Base-by-base conservation (phyloP, 805 yeast species). In the Lachancea meyersii region DNA sequence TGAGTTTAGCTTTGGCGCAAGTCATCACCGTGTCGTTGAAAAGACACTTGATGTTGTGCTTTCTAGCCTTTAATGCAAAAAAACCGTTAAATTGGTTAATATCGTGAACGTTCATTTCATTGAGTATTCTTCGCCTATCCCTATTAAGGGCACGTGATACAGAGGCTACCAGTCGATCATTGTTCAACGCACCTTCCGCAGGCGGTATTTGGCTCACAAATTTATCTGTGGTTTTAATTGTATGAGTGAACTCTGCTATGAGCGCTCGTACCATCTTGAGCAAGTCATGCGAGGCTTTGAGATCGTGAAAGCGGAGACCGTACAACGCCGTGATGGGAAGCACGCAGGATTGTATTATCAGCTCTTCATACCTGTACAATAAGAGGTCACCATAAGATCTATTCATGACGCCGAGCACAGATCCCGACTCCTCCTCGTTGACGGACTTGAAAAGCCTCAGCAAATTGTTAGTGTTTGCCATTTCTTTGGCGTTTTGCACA, bases 81-180 rank as follows among this genome's bases (percentile, higher is more conserved):
- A 75, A 81, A 1, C 93, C 94, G 50, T 81, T 86, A 30, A 84
- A 74, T 53, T 71, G 78, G 44, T 75, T 78, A 14, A 85, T 72
- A 55, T 85, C 89, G 0, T 72, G 53, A 13, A 28, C 31, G 11
- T 47, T 47, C 34, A 47, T 31, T 10, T 45, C 45, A 8, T 34
- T 23, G 6, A 23, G 55, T 61, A 48, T 64, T 58, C 35, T 69
- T 54, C 51, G 81, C 0, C 72, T 66, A 0, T 81, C 67, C 19
- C 46, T 46, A 30, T 50, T 35, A 22, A 71, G 45, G 7, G 68
- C 57, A 2, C 62, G 50, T 4, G 55, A 31, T 2, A 72, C 65
- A 1, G 68, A 47, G 8, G 59, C 61, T 7, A 53, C 36, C 38
- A 76, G 48, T 43, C 75, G 58, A 5, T 63, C 60, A 2, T 45